Percentiles rank a stretch among this genome's conserved stretches.
These are phyloP conservation scores for Fusarium nygamai DNA, from an alignment of 2,329 filamentous ascomycete genomes.

Conservation along the genomic window DNA sequence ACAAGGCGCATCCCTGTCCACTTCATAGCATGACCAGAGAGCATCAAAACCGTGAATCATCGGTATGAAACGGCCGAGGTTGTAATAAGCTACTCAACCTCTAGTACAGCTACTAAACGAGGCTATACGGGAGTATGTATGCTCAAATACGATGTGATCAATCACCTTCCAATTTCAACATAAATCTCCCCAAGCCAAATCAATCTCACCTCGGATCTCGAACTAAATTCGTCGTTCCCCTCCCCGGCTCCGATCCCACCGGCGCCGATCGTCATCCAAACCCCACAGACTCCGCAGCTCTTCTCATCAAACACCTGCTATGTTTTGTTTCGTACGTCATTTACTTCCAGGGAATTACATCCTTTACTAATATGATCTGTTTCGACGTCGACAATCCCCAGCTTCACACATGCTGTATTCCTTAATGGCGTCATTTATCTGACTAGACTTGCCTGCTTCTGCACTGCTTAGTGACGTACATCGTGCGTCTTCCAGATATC, in stretches of 20 bases:
- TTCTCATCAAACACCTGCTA: not conserved
- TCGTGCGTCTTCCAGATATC: slow-evolving; percentile 3
- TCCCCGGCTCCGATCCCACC: slow-evolving; percentile 32
- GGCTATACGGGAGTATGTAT: not conserved
- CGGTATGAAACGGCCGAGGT: slow-evolving; percentile 1
- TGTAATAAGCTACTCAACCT: not conserved
- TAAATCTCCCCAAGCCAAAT: not conserved
- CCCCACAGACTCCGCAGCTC: slow-evolving; percentile 26
- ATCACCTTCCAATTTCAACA: slow-evolving; percentile 1
- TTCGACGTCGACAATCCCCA: not conserved
- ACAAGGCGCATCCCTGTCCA: slow-evolving; percentile 6
- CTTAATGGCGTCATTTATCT: not conserved
- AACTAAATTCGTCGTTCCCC: slow-evolving; percentile 19
- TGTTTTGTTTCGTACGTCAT: slow-evolving; percentile 33
- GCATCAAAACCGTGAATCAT: not conserved
- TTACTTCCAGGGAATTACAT: not conserved
- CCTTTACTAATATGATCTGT: not conserved
- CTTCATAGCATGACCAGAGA: not conserved
- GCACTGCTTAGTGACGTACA: slow-evolving; percentile 23
- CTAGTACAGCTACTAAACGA: not conserved
- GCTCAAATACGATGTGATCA: not conserved
- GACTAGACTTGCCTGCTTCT: not conserved
- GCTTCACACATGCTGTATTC: not conserved
- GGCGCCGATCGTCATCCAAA: slow-evolving; percentile 31
- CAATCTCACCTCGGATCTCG: slow-evolving; percentile 8